Conservation (phyloP, 1,284 basidiomycete genomes). For the Ganoderma boninense region DNA sequence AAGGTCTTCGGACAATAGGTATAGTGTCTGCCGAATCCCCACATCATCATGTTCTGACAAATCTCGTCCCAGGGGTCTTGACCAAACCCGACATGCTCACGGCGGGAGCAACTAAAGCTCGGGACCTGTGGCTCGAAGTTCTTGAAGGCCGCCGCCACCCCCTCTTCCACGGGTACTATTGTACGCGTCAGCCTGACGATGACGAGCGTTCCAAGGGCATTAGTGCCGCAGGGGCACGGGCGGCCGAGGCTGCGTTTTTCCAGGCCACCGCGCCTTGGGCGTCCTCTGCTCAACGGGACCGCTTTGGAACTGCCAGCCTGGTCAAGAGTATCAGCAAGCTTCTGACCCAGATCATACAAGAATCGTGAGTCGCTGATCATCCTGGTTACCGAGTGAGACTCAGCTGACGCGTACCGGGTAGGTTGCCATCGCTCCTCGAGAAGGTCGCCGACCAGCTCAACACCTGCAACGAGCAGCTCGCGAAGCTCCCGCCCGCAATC, state of each 20-base stretch:
- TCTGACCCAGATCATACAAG: constrained; percentile 46
- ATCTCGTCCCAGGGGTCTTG: constrained; percentile 60
- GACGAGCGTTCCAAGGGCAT: constrained; percentile 53
- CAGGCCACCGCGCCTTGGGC: constrained; percentile 59
- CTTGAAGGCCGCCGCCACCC: constrained; percentile 55
- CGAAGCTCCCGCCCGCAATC: constrained; percentile 50
- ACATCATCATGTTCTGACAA: constrained; percentile 40
- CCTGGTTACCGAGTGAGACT: neutral
- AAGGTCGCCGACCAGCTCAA: constrained; percentile 48
- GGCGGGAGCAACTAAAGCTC: constrained; percentile 52
- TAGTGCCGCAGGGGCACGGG: constrained; percentile 48
- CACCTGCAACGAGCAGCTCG: constrained; percentile 46
- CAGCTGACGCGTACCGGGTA: constrained; percentile 37
- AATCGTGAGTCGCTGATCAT: constrained; percentile 12
- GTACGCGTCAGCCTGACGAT: constrained; percentile 72
- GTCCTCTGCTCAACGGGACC: constrained; percentile 47
- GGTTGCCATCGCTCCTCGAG: constrained; percentile 49
- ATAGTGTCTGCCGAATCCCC: neutral
- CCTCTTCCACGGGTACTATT: constrained; percentile 70
- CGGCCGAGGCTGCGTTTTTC: constrained; percentile 56
- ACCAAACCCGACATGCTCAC: constrained; percentile 70
- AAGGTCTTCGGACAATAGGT: constrained; percentile 69
- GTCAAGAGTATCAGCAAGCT: constrained; percentile 60
- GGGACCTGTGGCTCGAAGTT: constrained; percentile 57
- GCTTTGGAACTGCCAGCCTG: constrained; percentile 66